phyloP scores from a whole-genome alignment of 2,329 filamentous ascomycete genomes.

The Pseudogymnoascus sp. region DNA sequence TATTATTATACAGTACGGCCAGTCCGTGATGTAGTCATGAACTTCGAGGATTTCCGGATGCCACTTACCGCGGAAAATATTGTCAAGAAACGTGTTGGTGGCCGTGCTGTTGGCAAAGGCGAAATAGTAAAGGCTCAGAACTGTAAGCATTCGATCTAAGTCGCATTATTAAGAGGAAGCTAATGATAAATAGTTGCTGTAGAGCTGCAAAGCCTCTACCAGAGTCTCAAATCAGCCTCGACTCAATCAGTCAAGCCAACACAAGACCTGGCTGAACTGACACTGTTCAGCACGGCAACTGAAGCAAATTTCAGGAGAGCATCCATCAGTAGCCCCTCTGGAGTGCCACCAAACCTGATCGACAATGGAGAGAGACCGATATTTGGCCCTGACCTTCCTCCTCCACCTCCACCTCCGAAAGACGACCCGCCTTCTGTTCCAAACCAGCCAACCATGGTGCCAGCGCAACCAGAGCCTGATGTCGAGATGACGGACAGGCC shows the following conservation, averaged over 20 bases:
- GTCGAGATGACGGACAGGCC: constrained; percentile 29
- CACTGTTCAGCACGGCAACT: constrained; percentile 55
- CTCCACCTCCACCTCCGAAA: constrained; percentile 12
- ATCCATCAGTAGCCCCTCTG: constrained; percentile 35
- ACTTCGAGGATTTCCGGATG: constrained; percentile 65
- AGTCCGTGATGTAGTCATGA: constrained; percentile 70
- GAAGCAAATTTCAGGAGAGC: constrained; percentile 44
- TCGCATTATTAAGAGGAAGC: not conserved
- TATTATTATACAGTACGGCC: constrained; percentile 87
- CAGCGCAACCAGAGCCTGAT: constrained; percentile 17
- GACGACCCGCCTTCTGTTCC: constrained; percentile 19
- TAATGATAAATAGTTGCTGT: constrained; percentile 53
- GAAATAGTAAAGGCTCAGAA: constrained; percentile 57
- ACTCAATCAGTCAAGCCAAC: constrained; percentile 60
- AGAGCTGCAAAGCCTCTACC: constrained; percentile 64
- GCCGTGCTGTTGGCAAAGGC: constrained; percentile 53
- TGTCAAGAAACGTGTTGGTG: constrained; percentile 65
- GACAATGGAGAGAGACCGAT: not conserved
- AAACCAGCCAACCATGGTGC: constrained; percentile 14
- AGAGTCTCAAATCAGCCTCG: constrained; percentile 58
- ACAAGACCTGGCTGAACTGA: constrained; percentile 71
- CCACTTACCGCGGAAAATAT: constrained; percentile 57
- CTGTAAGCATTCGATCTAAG: constrained; percentile 50
- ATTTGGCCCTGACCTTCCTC: constrained; percentile 1
- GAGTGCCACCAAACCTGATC: not conserved